Evolutionary conservation across 345 rosid genomes (phyloP), one percentile per base, ranked within the genome.

Genomic region (Brassica rapa): DNA sequence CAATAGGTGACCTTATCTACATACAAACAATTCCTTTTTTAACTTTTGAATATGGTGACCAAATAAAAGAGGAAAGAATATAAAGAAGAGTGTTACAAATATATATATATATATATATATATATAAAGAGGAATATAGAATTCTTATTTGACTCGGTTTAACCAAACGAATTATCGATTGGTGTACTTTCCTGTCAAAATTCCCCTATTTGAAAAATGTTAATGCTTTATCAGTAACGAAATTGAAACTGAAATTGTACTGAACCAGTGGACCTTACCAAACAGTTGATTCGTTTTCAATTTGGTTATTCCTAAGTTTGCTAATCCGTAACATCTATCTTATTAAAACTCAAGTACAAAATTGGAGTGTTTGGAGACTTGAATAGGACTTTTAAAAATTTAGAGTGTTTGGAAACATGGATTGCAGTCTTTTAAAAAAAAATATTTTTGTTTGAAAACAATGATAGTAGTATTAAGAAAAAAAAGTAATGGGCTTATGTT

Each of bases 1-100:
- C 79, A 74, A 80, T 19, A 23, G 30, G 30, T 67, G 33, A 49
- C 62, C 55, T 7, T 29, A 65, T 71, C 49, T 29, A 39, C 4
- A 19, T 15, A 21, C 73, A 65, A 66, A 21, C 73, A 65, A 72
- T 12, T 43, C 46, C 46, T 3, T 39, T 43, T 72, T 9, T 53
- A 35, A 24, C 24, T 56, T 21, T 39, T 9, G 46, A 39, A 39
- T 39, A 39, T 39, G 46, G 46, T 39, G 46, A 39, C 46, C 46
- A 39, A 39, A 39, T 12, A 39, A 39, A 39, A 39, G 46, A 39
- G 41, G 41, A 37, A 37, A 37, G 41, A 37, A 37, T 37, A 37
- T 37, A 37, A 37, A 37, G 41, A 35, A 1, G 9, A 37, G 41
- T 37, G 41, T 37, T 37, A 37, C 41, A 37, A 32, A 25, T 25